These are phyloP conservation scores for Phytopythium montanum DNA, from an alignment of 352 stramenopile genomes.

Conservation along the genomic window DNA sequence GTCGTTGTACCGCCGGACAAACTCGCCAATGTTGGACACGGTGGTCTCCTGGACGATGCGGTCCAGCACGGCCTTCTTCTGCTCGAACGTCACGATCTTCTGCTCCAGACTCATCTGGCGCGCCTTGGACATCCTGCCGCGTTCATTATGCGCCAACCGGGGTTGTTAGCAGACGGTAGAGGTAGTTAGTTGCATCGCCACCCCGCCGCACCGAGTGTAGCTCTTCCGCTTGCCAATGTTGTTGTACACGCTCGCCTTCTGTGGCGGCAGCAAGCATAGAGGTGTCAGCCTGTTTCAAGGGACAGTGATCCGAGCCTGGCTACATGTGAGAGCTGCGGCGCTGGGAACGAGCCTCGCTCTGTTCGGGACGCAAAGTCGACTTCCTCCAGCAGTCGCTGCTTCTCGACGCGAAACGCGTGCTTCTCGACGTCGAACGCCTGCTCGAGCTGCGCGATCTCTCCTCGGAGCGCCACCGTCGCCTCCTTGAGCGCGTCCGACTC, in stretches of 20 bases:
- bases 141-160: background rate
- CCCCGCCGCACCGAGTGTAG: constrained; percentile 16
- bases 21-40: constrained; percentile 51
- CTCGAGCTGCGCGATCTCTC: constrained; percentile 36
- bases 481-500: constrained; percentile 46
- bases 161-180: background rate
- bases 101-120: constrained; percentile 59
- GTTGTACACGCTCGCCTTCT: constrained; percentile 35
- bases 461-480: constrained; percentile 22
- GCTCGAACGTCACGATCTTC: constrained; percentile 64
- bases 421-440: constrained; percentile 45
- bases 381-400: constrained; percentile 39
- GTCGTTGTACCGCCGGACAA: constrained; percentile 59
- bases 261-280: background rate
- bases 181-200: background rate
- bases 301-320: background rate
- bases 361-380: constrained; percentile 20
- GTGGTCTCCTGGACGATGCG: constrained; percentile 45
- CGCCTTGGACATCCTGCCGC: constrained; percentile 26
- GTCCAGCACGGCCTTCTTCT: constrained; percentile 67
- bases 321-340: constrained; percentile 15
- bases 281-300: background rate
- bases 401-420: constrained; percentile 42
- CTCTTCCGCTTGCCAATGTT: constrained; percentile 39
- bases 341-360: background rate